phyloP scores from a whole-genome alignment of 129 eudicot genomes.

The Pittosporum tobira region DNA sequence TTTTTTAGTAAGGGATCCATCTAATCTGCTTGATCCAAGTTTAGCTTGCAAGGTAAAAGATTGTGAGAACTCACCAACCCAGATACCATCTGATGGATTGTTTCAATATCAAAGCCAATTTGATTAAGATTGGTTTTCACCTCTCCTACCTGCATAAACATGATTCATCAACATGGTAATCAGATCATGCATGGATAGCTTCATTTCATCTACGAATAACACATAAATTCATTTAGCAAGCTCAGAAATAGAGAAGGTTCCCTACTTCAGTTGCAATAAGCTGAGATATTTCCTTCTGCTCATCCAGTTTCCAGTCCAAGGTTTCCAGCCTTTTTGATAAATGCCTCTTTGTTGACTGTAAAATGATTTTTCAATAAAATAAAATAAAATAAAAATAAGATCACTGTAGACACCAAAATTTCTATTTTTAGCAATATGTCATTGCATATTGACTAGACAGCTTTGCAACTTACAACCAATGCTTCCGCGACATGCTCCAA shows the following conservation, averaged over 20 bases:
- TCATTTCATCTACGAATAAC: background rate
- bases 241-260: background rate
- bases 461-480: constrained; percentile 46
- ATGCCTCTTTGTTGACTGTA: constrained; percentile 74
- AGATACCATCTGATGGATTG: constrained; percentile 59
- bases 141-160: constrained; percentile 52
- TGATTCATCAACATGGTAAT: too few species aligned
- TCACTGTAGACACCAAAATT: constrained; percentile 1
- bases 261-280: constrained; percentile 66
- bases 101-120: constrained; percentile 62
- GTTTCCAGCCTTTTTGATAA: constrained; percentile 69
- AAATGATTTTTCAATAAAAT: too few species aligned
- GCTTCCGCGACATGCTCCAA: constrained; percentile 78
- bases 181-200: background rate
- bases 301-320: constrained; percentile 89
- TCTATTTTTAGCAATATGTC: background rate
- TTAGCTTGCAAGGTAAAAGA: background rate
- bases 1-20: constrained; percentile 9
- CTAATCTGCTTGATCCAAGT: constrained; percentile 2
- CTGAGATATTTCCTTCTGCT: constrained; percentile 62
- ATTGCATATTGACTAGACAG: background rate
- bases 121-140: constrained; percentile 71
- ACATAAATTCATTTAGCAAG: background rate
- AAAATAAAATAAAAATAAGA: constrained; percentile 9
- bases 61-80: constrained; percentile 54